A percentile compares a stretch with the other conserved stretches of the same genome.
phyloP scores from a whole-genome alignment of 176 grass and related monocot species.

The Secale cereale region DNA sequence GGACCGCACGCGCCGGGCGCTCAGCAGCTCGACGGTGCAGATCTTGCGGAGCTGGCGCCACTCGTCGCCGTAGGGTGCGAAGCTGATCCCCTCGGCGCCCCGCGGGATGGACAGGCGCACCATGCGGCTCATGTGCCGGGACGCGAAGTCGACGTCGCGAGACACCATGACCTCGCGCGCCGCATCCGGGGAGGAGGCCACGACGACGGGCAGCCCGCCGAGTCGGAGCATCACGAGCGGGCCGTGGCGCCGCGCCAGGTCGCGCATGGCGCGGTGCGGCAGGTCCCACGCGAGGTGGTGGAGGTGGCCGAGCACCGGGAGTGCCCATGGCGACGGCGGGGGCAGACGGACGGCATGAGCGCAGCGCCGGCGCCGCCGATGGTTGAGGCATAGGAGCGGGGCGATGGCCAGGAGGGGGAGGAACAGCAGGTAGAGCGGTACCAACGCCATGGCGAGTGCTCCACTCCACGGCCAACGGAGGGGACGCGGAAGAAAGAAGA shows the following conservation, averaged over 20 bases:
- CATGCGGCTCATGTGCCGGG: background rate
- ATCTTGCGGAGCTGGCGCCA: conserved; percentile 22
- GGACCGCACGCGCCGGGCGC: background rate
- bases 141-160: background rate
- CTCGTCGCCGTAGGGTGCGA: conserved; percentile 27
- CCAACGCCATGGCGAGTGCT: background rate
- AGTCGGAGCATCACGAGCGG: conserved; percentile 41
- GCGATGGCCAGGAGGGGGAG: background rate
- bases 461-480: background rate
- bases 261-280: conserved; percentile 34
- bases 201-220: conserved; percentile 31
- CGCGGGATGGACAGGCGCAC: background rate
- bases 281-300: conserved; percentile 28
- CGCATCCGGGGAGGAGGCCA: conserved; percentile 33
- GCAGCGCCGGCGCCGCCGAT: background rate
- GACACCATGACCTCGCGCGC: conserved; percentile 37
- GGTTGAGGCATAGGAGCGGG: background rate
- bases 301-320: conserved; percentile 46
- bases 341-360: background rate
- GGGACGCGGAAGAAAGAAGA: background rate
- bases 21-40: conserved; percentile 22
- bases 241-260: conserved; percentile 26
- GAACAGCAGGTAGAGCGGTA: background rate
- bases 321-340: conserved; percentile 31
- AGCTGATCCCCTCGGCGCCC: conserved; percentile 14